phyloP scores from a whole-genome alignment of 192 early-diverging fungal species.

The Coemansia sp. region DNA sequence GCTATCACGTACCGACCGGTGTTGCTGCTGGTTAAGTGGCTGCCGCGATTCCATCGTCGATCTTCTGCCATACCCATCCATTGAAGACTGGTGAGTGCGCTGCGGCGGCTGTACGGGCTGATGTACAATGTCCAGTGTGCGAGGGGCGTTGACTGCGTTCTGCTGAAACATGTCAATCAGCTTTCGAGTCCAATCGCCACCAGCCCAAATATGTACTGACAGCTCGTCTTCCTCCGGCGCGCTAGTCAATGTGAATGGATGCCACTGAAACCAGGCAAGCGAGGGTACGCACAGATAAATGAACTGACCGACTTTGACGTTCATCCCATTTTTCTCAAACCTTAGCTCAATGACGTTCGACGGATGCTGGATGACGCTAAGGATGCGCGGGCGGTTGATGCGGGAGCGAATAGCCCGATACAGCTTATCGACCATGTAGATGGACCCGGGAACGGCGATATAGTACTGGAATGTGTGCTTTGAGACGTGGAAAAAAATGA shows the following conservation, averaged over 20 bases:
- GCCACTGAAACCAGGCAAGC: constrained; percentile 73
- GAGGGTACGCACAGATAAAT: constrained; percentile 75
- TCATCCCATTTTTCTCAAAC: constrained; percentile 65
- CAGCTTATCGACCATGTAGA: constrained; percentile 72
- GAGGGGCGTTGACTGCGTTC: constrained; percentile 15
- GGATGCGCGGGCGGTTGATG: constrained; percentile 65
- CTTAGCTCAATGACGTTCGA: constrained; percentile 81
- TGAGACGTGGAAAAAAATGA: constrained; percentile 70
- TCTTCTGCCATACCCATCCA: not conserved
- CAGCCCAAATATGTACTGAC: constrained; percentile 75
- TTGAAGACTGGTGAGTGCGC: not conserved
- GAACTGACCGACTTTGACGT: constrained; percentile 73
- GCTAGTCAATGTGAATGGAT: constrained; percentile 84
- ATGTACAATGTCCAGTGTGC: constrained; percentile 12
- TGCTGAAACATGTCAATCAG: constrained; percentile 48
- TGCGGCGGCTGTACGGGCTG: constrained; percentile 4
- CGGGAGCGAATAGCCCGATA: constrained; percentile 67
- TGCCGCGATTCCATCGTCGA: not conserved
- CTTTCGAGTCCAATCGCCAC: constrained; percentile 72
- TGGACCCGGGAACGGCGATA: constrained; percentile 62
- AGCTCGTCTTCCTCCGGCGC: constrained; percentile 78
- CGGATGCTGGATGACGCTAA: constrained; percentile 82
- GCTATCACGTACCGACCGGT: not conserved
- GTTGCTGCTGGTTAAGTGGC: not conserved
- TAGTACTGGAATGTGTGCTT: constrained; percentile 78